Conservation (phyloP, 106 monocot species). For the Chionographis japonica region DNA sequence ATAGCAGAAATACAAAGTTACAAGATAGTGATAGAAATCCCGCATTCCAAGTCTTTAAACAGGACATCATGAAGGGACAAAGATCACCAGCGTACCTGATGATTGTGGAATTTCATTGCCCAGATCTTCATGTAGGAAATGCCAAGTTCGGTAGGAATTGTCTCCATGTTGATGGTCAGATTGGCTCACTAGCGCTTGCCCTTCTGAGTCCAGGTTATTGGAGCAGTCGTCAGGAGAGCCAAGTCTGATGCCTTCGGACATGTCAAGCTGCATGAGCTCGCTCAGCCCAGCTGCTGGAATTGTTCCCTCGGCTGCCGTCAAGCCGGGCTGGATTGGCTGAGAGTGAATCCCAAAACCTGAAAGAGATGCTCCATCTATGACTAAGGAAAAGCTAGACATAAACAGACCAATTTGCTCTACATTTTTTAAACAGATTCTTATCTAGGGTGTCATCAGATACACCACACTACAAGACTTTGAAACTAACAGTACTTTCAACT, state of each 20-base stretch:
- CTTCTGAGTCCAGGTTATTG: slow-evolving; percentile 33
- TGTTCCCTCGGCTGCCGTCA: neutral
- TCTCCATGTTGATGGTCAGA: slow-evolving; percentile 11
- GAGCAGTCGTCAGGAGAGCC: slow-evolving; percentile 56
- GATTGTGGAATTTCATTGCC: slow-evolving; percentile 30
- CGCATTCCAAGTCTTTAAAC: too few species aligned
- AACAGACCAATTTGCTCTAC: too few species aligned
- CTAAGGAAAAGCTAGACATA: too few species aligned
- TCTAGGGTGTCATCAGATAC: too few species aligned
- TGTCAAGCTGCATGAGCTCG: slow-evolving; percentile 46
- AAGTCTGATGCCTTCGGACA: slow-evolving; percentile 39
- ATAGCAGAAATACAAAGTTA: slow-evolving; percentile 6
- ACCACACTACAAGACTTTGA: too few species aligned
- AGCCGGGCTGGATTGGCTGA: neutral
- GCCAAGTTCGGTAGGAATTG: slow-evolving; percentile 26
- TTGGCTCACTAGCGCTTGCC: slow-evolving; percentile 15
- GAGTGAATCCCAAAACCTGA: neutral
- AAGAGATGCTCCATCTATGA: too few species aligned
- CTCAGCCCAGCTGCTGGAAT: slow-evolving; percentile 17
- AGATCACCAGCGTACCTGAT: too few species aligned
- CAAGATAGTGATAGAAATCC: too few species aligned
- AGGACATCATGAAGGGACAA: too few species aligned
- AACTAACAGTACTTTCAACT: too few species aligned
- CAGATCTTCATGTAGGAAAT: slow-evolving; percentile 32
- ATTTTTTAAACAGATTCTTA: too few species aligned